Evolutionary conservation across 331 rosid species (phyloP).

Genomic region (Stylosanthes scabra): DNA sequence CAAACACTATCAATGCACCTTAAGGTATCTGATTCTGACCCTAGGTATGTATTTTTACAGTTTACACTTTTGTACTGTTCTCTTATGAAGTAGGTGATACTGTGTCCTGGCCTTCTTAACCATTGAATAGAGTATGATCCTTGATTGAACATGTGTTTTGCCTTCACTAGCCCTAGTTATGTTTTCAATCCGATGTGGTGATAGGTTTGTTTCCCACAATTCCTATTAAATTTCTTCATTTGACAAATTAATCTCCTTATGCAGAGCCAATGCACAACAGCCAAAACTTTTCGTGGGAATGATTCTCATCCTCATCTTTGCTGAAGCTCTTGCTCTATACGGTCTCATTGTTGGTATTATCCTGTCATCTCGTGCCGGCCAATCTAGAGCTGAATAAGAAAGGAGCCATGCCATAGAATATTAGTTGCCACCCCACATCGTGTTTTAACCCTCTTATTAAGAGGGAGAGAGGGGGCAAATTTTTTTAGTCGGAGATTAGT

Average conservation of each 20-base stretch:
- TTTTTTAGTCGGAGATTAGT: slow-evolving; percentile 52
- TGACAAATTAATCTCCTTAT: slow-evolving; percentile 46
- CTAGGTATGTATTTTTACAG: neutral
- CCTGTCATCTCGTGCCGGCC: slow-evolving; percentile 89
- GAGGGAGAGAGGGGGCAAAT: slow-evolving; percentile 27
- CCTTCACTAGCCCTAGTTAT: neutral
- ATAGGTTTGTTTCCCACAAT: neutral
- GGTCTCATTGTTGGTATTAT: slow-evolving; percentile 90
- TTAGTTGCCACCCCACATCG: slow-evolving; percentile 53
- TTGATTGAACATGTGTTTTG: slow-evolving; percentile 7
- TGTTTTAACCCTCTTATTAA: slow-evolving; percentile 30
- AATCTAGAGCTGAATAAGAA: slow-evolving; percentile 86
- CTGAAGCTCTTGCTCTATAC: slow-evolving; percentile 83
- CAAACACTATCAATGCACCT: neutral
- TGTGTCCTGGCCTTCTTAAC: neutral
- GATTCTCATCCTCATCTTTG: slow-evolving; percentile 88
- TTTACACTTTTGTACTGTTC: neutral
- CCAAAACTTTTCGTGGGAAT: slow-evolving; percentile 89
- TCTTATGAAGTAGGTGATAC: neutral
- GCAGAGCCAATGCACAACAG: slow-evolving; percentile 93
- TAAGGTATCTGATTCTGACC: neutral
- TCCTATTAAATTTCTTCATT: slow-evolving; percentile 34
- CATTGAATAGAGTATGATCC: neutral
- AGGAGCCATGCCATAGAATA: slow-evolving; percentile 40
- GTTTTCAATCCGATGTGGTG: slow-evolving; percentile 13